These are phyloP conservation scores for Boletus subcaerulescens DNA, from an alignment of 768 basidiomycete genomes.

Conservation along the genomic window DNA sequence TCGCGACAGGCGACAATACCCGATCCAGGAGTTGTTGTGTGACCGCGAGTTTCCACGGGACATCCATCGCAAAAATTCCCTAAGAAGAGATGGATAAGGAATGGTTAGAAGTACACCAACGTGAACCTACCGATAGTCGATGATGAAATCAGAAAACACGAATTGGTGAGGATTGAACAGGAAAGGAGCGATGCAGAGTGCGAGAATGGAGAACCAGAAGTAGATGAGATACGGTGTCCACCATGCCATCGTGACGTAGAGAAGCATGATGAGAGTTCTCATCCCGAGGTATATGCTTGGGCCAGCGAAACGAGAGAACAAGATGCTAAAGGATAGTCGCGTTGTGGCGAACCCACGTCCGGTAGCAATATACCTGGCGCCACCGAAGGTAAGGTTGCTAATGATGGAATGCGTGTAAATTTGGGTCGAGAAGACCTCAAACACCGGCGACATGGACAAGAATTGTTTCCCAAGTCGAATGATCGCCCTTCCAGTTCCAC, in stretches of 20 bases:
- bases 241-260: constrained; percentile 89
- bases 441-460: constrained; percentile 87
- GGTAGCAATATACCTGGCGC: constrained; percentile 97
- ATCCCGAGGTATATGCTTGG: constrained; percentile 98
- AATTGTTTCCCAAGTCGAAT: constrained; percentile 94
- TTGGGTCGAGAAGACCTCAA: constrained; percentile 98
- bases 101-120: background rate
- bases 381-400: constrained; percentile 95
- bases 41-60: constrained; percentile 95
- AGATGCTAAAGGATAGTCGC: constrained; percentile 88
- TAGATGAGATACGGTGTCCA: constrained; percentile 94
- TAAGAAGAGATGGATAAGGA: constrained; percentile 26
- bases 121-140: constrained; percentile 77
- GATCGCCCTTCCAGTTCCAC: constrained; percentile 89
- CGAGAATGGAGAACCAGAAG: constrained; percentile 95
- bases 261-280: constrained; percentile 85
- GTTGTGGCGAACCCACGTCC: constrained; percentile 99
- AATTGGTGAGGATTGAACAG: constrained; percentile 99
- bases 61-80: constrained; percentile 99
- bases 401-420: constrained; percentile 98
- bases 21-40: constrained; percentile 98
- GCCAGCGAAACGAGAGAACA: constrained; percentile 98
- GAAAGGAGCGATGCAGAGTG: constrained; percentile 94
- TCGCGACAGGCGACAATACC: constrained; percentile 95
- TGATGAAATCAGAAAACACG: constrained; percentile 93